Conservation (phyloP, 2,329 filamentous ascomycete genomes). For the Fusarium sp. region DNA sequence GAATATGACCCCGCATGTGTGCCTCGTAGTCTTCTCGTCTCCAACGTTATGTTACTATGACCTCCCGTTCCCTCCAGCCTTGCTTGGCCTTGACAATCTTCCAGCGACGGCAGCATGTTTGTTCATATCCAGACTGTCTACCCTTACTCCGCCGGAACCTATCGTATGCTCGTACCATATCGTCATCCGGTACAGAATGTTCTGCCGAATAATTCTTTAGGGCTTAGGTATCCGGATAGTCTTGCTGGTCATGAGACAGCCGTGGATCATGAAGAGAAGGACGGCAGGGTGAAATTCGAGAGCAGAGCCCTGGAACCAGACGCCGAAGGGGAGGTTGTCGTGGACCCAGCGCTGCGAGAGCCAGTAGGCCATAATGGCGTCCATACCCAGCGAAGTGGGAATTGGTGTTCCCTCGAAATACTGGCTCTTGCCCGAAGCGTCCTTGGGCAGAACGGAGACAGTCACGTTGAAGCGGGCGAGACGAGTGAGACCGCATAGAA, state of each 20-base stretch:
- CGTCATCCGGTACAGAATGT: constrained; percentile 31
- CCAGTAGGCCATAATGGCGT: constrained; percentile 90
- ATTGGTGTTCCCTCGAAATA: constrained; percentile 99
- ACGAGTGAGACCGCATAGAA: constrained; percentile 91
- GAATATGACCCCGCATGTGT: constrained; percentile 12
- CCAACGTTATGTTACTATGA: constrained; percentile 9
- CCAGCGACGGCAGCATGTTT: constrained; percentile 5
- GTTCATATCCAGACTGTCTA: constrained; percentile 4
- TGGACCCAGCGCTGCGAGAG: constrained; percentile 82
- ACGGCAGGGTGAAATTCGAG: constrained; percentile 89
- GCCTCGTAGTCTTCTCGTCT: constrained; percentile 9
- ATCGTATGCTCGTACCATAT: constrained; percentile 6
- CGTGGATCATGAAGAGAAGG: constrained; percentile 85
- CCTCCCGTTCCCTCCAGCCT: constrained; percentile 1
- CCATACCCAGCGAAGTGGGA: constrained; percentile 85
- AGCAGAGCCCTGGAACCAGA: constrained; percentile 71
- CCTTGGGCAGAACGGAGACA: constrained; percentile 88
- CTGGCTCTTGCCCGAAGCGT: constrained; percentile 87
- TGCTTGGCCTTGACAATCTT: background rate
- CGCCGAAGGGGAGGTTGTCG: constrained; percentile 80
- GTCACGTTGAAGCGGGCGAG: constrained; percentile 98
- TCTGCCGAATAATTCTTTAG: constrained; percentile 49
- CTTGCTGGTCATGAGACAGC: constrained; percentile 95
- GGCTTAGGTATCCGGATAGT: constrained; percentile 95
- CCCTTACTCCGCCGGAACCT: constrained; percentile 9